Base-by-base conservation (phyloP, 768 basidiomycete genomes). In the Suillus discolor region DNA sequence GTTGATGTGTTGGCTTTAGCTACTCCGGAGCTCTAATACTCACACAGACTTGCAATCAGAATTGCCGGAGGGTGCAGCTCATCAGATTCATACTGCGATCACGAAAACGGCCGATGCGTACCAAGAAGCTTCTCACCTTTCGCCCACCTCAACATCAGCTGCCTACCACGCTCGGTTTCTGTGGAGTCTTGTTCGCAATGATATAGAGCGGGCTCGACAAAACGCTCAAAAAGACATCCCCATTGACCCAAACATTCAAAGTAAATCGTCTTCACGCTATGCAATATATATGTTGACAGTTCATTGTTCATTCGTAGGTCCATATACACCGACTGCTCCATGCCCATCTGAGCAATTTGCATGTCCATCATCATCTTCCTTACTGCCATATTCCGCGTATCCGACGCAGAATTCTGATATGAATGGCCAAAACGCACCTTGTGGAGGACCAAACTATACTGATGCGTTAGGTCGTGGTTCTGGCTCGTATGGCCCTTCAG, bases 121-220 rank as follows among this genome's bases (percentile, higher is more conserved):
- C 73, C 84, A 89, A 61, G 88, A 89, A 64, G 90, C 90, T 18
- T 89, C 90, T 12, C 77, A 82, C 42, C 76, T 86, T 54, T 86
- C 87, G 20, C 82, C 85, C 6, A 84, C 86, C 34, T 86, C 87
- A 36, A 86, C 85, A 49, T 85, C 87, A 20, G 89, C 89, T n/a
- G 87, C 87, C 41, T 88, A 89, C 67, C 93, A 94, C 71, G 87
- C 90, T 47, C 89, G 92, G 61, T 95, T 95, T 78, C 79, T 95
- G 45, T 86, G 87, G 71, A 86, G 83, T 64, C 81, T 94, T 55
- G 82, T 94, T 45, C 82, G 82, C 42, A 83, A 86, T 69, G 90
- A 92, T 70, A 82, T 83, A 64, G 83, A 87, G 71, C 84, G 85
- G 69, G 75, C 82, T 60, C 84, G 85, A 64, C 82, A 82, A 65